These are phyloP conservation scores for Cadophora malorum DNA, from an alignment of 2,329 filamentous ascomycete genomes.

Conservation along the genomic window DNA sequence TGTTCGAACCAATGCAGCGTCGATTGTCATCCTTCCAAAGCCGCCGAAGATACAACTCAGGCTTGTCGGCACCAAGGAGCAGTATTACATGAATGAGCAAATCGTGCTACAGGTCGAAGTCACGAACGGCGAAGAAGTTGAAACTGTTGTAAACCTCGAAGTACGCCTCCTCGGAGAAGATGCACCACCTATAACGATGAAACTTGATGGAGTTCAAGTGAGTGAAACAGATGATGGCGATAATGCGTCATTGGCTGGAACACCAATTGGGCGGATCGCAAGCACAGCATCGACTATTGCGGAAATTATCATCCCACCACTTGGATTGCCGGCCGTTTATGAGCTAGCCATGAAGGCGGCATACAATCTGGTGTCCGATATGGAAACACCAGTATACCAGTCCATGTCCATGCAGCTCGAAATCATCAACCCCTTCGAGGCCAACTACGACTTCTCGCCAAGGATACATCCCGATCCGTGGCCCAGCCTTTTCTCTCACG, in stretches of 20 bases:
- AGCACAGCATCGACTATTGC: conserved; percentile 53
- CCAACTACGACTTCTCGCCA: conserved; percentile 86
- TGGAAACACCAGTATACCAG: conserved; percentile 81
- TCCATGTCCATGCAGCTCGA: conserved; percentile 71
- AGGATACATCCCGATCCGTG: conserved; percentile 78
- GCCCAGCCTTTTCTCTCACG: conserved; percentile 81
- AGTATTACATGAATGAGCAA: conserved; percentile 86
- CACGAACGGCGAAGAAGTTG: conserved; percentile 82
- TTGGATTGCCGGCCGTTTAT: conserved; percentile 59
- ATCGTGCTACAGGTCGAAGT: conserved; percentile 74
- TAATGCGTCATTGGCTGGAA: conserved; percentile 24
- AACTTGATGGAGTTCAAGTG: conserved; percentile 22
- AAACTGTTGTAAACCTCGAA: conserved; percentile 74
- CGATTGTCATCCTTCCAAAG: conserved; percentile 79
- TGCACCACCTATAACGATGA: conserved; percentile 54
- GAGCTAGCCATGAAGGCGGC: conserved; percentile 75
- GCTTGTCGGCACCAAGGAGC: conserved; percentile 64
- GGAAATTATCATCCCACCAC: conserved; percentile 58
- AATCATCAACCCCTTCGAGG: conserved; percentile 85
- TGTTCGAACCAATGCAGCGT: conserved; percentile 56
- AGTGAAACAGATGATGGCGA: conserved; percentile 19
- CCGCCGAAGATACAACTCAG: conserved; percentile 89
- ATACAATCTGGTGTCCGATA: conserved; percentile 82
- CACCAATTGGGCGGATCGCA: conserved; percentile 49
- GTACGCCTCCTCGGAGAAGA: conserved; percentile 68